A percentile compares a stretch with the other conserved stretches of the same genome.
phyloP scores from a whole-genome alignment of 2,329 filamentous ascomycete genomes.

The Sporothrix variecibatus region DNA sequence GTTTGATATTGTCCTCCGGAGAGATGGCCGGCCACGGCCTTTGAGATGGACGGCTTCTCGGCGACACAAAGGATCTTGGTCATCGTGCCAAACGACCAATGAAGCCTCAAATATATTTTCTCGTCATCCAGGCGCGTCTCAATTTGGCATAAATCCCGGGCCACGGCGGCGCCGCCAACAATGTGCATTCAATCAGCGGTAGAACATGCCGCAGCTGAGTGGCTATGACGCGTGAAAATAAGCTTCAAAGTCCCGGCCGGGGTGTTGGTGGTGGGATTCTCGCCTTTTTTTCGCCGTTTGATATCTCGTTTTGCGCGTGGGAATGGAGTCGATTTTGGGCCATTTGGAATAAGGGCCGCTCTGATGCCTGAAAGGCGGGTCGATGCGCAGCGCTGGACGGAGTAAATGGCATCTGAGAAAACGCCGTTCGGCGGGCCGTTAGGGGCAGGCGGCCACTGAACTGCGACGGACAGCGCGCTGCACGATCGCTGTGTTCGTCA shows the following conservation, averaged over 20 bases:
- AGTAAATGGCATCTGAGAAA: background rate
- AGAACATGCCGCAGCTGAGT: background rate
- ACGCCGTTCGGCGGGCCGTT: background rate
- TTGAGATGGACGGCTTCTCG: slow-evolving; percentile 87
- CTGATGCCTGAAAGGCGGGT: background rate
- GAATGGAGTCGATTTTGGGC: background rate
- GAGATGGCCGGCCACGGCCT: slow-evolving; percentile 87
- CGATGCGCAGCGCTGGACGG: background rate
- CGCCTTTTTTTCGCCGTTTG: slow-evolving; percentile 4
- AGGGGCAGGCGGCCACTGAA: background rate
- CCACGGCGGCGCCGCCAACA: slow-evolving; percentile 10
- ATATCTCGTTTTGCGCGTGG: background rate
- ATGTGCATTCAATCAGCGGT: background rate
- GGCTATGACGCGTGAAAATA: slow-evolving; percentile 22
- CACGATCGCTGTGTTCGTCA: background rate
- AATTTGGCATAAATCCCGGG: background rate
- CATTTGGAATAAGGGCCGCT: background rate
- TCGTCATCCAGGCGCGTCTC: slow-evolving; percentile 8
- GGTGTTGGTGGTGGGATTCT: background rate
- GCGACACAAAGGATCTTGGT: slow-evolving; percentile 60
- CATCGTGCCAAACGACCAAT: slow-evolving; percentile 37
- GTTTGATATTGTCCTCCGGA: slow-evolving; percentile 72
- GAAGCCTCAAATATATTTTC: background rate
- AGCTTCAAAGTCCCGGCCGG: background rate
- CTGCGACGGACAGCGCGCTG: background rate